Evolutionary conservation across 257 asterid genomes (phyloP), one percentile per base, ranked within the genome.

Genomic region (Lavandula angustifolia): DNA sequence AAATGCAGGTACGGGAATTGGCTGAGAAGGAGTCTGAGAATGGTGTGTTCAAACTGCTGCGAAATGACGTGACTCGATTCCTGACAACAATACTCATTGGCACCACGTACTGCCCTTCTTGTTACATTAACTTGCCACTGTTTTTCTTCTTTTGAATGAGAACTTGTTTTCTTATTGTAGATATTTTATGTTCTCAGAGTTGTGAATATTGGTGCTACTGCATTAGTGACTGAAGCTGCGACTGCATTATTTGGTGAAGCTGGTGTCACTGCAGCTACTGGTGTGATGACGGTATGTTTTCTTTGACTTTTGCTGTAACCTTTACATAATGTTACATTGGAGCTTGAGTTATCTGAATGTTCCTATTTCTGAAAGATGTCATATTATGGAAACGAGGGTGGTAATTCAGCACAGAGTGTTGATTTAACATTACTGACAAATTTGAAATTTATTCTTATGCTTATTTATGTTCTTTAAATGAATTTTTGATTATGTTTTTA

Each of bases 81-180:
- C 80, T 94, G 80, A 94, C 99, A 6, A 94, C 99, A 40, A 94
- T 94, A 79, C 97, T 94, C 62, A 94, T 94, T 70, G 99, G 99
- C 82, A 94, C 99, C 76, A 94, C 99, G 99, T 94, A 90, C 49
- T 74, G 74, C 75, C 76, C 66, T 60, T 82, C 75, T 55, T 77
- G 62, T 60, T 72, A 72, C 40, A 62, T 67, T 64, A 13, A 47
- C 49, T 58, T 29, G 58, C 74, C 47, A 8, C 34, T 77, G n/a
- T 48, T 66, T 72, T 75, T 67, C 73, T 62, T 47, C 53, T 51
- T 71, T 85, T 71, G 79, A 67, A 76, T 75, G 64, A 47, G 56
- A 74, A 71, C 66, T 43, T 67, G 67, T 53, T 74, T 78, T 75
- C 84, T 84, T 70, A 80, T 72, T 76, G 73, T 76, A 75, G 77